Conservation (phyloP, 108 stramenopile species). For the Cyclotella baltica region DNA sequence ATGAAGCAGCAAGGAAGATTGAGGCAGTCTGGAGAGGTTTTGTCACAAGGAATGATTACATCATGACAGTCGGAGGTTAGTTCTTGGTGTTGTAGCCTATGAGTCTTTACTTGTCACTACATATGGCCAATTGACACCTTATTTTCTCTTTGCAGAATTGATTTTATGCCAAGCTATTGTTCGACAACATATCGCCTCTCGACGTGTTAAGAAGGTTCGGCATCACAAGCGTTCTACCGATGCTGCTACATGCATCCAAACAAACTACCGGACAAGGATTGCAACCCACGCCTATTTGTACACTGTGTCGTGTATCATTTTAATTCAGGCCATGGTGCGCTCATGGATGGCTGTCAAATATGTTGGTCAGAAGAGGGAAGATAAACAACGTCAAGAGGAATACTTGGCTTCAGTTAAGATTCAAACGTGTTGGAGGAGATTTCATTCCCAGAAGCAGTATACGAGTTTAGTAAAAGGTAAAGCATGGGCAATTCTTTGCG, state of each 20-base stretch:
- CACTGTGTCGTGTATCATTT: background rate
- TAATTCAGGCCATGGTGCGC: background rate
- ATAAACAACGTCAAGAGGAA: background rate
- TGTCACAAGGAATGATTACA: too few relatives aligned
- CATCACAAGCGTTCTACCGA: background rate
- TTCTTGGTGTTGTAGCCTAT: background rate
- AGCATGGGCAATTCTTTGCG: background rate
- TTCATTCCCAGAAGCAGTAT: background rate
- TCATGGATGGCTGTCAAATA: background rate
- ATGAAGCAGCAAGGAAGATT: too few relatives aligned
- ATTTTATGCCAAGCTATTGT: background rate
- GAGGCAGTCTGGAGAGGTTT: too few relatives aligned
- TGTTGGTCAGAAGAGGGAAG: background rate
- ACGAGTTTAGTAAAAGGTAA: background rate
- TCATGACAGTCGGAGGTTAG: too few relatives aligned
- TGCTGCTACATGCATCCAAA: background rate
- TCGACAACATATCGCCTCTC: background rate
- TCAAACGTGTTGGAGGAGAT: constrained; percentile 1
- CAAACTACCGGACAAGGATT: background rate
- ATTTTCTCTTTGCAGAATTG: background rate
- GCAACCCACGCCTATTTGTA: background rate
- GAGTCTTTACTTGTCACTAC: background rate
- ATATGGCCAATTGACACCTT: background rate
- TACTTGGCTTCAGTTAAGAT: background rate
- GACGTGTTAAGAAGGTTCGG: background rate